Evolutionary conservation across 2,329 filamentous ascomycete species (phyloP).

Genomic region (Tricladium varicosporioides): DNA sequence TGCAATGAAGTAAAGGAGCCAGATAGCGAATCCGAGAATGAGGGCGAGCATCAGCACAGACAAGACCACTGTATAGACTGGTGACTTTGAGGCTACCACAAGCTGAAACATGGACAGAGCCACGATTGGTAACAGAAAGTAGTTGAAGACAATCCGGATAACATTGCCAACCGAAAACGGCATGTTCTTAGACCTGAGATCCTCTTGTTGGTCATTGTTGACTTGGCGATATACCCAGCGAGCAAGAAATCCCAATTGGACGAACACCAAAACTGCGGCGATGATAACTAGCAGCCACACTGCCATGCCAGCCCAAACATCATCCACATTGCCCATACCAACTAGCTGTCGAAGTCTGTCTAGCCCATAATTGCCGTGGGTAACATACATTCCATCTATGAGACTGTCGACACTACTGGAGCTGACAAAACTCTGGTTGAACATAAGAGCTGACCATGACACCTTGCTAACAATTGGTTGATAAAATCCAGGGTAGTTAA

Average conservation of each 20-base stretch:
- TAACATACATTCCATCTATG: constrained; percentile 82
- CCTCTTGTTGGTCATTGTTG: constrained; percentile 74
- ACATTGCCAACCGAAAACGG: constrained; percentile 80
- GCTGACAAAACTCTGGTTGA: constrained; percentile 85
- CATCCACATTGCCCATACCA: constrained; percentile 71
- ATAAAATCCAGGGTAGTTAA: constrained; percentile 92
- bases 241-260: constrained; percentile 72
- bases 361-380: constrained; percentile 75
- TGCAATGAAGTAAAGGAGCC: constrained; percentile 79
- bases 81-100: constrained; percentile 68
- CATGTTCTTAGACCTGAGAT: constrained; percentile 85
- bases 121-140: constrained; percentile 83
- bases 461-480: constrained; percentile 86
- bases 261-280: constrained; percentile 61
- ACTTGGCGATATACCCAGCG: constrained; percentile 76
- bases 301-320: constrained; percentile 94
- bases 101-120: constrained; percentile 89
- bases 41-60: constrained; percentile 73
- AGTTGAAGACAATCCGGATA: constrained; percentile 87
- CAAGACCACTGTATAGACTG: constrained; percentile 68
- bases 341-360: constrained; percentile 77
- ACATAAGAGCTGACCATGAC: constrained; percentile 87
- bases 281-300: constrained; percentile 84
- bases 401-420: constrained; percentile 65
- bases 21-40: constrained; percentile 70